Evolutionary conservation across 805 yeast genomes (phyloP), one percentile per base, ranked within the genome.

Genomic region (Wickerhamiella shivajii): DNA sequence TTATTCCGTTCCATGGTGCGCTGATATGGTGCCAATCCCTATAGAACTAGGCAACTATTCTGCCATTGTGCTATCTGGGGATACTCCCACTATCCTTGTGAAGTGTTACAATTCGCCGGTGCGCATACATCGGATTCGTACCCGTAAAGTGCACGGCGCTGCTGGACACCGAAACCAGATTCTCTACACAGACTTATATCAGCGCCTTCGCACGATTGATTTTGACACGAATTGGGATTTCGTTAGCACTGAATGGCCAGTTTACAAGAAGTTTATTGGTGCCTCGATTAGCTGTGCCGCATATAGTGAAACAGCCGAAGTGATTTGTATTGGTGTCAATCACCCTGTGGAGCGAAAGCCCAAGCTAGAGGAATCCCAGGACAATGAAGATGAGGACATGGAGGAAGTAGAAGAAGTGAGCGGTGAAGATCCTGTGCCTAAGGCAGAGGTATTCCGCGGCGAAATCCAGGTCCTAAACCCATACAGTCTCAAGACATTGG

Each of bases 401-500:
- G 27, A 26, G 24, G n/a, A 4, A n/a, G 21, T 30, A 12, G 13
- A 28, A 14, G 29, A 26, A 16, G 9, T 17, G 24, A 15, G 13
- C 24, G 18, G n/a, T 15, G 5, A 11, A 19, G 31, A 19, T 12
- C 13, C n/a, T 17, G n/a, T 11, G 11, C 31, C 24, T 10, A 21
- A 28, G 13, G 30, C 36, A 0, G 44, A 47, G 13, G 61, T 72
- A 7, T 75, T 60, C 42, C 67, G 69, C 38, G 77, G 93, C 11
- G 60, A 64, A 3, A 50, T 85, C 4, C 65, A 71, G 34, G 54
- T 85, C 29, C 48, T 85, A 0, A 76, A 87, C 1, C 90, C 94
- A 0, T 59, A 60, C 25, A 72, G 70, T 11, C 83, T 93, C 93
- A 56, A 72, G 1, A 66, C 75, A 0, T 75, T 84, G 42, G 96